These are phyloP conservation scores for Alternaria incomplexa DNA, from an alignment of 2,329 filamentous ascomycete species.

Conservation along the genomic window DNA sequence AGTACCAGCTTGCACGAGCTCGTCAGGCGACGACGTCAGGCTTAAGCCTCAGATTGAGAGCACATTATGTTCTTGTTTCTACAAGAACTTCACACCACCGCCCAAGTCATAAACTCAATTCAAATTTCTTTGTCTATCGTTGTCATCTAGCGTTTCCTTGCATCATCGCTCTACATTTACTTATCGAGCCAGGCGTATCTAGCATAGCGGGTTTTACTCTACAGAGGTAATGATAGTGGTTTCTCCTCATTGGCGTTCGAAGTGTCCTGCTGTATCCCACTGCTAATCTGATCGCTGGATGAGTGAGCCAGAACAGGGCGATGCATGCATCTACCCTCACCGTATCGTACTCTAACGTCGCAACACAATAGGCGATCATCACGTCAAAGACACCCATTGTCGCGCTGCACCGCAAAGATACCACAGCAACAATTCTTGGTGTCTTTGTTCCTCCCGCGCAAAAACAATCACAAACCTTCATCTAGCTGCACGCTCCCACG, in stretches of 20 bases:
- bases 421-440: not conserved
- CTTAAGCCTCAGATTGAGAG: constrained; percentile 44
- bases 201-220: constrained; percentile 2
- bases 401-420: not conserved
- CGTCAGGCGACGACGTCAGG: constrained; percentile 44
- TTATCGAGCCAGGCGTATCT: constrained; percentile 6
- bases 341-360: too few relatives aligned
- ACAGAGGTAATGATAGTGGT: constrained; percentile 5
- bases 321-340: not conserved
- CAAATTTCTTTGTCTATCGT: not conserved
- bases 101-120: constrained; percentile 10
- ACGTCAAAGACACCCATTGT: not conserved
- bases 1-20: constrained; percentile 62
- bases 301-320: not conserved
- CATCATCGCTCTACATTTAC: constrained; percentile 3
- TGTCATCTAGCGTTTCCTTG: constrained; percentile 10
- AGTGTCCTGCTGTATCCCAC: too few relatives aligned
- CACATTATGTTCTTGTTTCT: constrained; percentile 55
- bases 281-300: not conserved
- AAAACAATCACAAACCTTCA: not conserved
- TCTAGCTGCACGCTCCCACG: not conserved
- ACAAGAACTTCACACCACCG: constrained; percentile 49
- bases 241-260: not conserved
- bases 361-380: not conserved
- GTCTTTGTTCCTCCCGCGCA: not conserved